These are phyloP conservation scores for Aegilops tauschii DNA, from an alignment of 176 grass and related monocot genomes.

Conservation along the genomic window DNA sequence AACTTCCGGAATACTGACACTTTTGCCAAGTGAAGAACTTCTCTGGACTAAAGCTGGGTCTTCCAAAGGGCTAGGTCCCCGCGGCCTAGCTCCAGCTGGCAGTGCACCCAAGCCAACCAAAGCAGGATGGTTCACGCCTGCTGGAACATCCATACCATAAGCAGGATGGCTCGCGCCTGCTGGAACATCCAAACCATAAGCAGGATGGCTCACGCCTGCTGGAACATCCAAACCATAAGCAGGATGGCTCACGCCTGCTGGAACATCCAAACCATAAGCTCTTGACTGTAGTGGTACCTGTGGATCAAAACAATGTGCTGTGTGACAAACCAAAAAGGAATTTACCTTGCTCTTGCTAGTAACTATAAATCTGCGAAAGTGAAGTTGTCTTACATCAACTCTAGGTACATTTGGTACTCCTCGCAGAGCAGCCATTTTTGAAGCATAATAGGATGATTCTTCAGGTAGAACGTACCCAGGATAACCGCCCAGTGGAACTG, in stretches of 20 bases:
- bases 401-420: slow-evolving; percentile 36
- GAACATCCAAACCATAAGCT: slow-evolving; percentile 43
- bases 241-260: slow-evolving; percentile 21
- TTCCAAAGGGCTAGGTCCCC: slow-evolving; percentile 45
- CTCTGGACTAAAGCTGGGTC: slow-evolving; percentile 37
- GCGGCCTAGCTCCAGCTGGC: slow-evolving; percentile 26
- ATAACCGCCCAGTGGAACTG: slow-evolving; percentile 44
- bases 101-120: slow-evolving; percentile 28
- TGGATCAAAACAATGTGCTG: slow-evolving; percentile 10
- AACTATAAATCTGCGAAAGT: background rate
- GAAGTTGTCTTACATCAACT: slow-evolving; percentile 45
- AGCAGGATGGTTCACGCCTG: slow-evolving; percentile 21
- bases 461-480: slow-evolving; percentile 35
- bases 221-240: slow-evolving; percentile 42
- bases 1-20: slow-evolving; percentile 27
- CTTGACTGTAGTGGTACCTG: slow-evolving; percentile 44
- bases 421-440: slow-evolving; percentile 31
- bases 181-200: slow-evolving; percentile 34
- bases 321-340: background rate
- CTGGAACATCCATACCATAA: slow-evolving; percentile 33
- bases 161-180: slow-evolving; percentile 12
- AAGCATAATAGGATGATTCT: slow-evolving; percentile 24
- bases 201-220: slow-evolving; percentile 14
- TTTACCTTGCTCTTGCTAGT: background rate
- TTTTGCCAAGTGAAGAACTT: slow-evolving; percentile 42